Evolutionary conservation across 2,329 filamentous ascomycete genomes (phyloP).

Genomic region (Zymoseptoria tritici): DNA sequence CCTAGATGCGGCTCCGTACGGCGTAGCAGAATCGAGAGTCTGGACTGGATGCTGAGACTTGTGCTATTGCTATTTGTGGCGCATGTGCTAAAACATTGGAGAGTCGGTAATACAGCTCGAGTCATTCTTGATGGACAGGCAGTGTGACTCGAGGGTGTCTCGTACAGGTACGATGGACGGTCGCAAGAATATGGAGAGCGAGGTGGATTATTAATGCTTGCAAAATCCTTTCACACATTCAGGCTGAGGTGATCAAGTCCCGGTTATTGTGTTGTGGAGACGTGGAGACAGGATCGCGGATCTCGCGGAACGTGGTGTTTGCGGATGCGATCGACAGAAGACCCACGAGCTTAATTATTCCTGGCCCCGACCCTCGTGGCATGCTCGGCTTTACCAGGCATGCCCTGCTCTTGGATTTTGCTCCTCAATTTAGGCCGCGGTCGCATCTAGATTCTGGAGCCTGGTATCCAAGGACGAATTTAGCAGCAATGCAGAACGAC

Average conservation of each 20-base stretch:
- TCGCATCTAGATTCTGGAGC: neutral
- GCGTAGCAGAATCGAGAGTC: neutral
- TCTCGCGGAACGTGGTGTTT: neutral
- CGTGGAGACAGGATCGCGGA: neutral
- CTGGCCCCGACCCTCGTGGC: neutral
- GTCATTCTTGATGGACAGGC: neutral
- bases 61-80: neutral
- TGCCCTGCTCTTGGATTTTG: neutral
- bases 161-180: neutral
- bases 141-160: neutral
- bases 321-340: neutral
- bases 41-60: neutral
- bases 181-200: neutral
- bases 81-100: neutral
- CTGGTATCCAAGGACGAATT: neutral
- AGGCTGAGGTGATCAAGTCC: neutral
- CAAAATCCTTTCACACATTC: neutral
- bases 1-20: neutral
- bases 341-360: neutral
- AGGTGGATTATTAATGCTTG: neutral
- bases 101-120: neutral
- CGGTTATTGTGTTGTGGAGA: neutral
- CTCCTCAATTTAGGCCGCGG: neutral
- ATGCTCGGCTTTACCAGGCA: neutral
- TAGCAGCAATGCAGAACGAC: neutral